Percentiles rank a stretch among this genome's conserved stretches.
These are phyloP conservation scores for Vigna mungo DNA, from an alignment of 306 rosid species.

Conservation along the genomic window DNA sequence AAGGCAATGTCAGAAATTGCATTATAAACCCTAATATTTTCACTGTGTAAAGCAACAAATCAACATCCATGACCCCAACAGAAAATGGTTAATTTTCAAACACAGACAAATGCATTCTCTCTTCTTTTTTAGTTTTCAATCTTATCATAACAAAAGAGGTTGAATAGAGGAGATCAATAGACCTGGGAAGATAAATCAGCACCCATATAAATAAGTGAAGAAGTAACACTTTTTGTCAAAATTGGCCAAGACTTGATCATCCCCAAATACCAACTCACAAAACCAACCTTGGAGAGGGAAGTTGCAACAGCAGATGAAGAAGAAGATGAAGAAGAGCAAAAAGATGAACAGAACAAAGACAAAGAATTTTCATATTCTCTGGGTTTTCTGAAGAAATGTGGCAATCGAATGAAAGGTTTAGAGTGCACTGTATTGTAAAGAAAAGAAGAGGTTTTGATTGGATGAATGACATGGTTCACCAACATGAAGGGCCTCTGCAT, in stretches of 20 bases:
- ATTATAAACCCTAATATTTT: slow-evolving; percentile 31
- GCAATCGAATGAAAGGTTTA: slow-evolving; percentile 56
- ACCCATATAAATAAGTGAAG: slow-evolving; percentile 75
- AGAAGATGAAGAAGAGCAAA: slow-evolving; percentile 59
- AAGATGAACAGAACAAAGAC: slow-evolving; percentile 56
- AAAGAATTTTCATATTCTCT: slow-evolving; percentile 51
- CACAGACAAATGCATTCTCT: neutral
- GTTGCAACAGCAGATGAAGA: slow-evolving; percentile 45
- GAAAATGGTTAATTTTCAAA: slow-evolving; percentile 15
- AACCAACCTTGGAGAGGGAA: slow-evolving; percentile 52
- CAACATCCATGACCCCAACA: neutral
- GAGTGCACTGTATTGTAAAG: slow-evolving; percentile 41
- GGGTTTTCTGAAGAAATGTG: slow-evolving; percentile 49
- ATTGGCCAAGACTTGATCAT: slow-evolving; percentile 70
- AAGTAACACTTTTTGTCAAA: slow-evolving; percentile 77
- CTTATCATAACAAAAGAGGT: slow-evolving; percentile 5
- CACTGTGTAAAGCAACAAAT: neutral
- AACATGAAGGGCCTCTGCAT: slow-evolving; percentile 41
- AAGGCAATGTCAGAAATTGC: slow-evolving; percentile 1
- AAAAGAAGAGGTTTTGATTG: slow-evolving; percentile 37
- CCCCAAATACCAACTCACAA: slow-evolving; percentile 86
- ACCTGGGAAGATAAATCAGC: slow-evolving; percentile 95
- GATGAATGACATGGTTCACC: slow-evolving; percentile 38
- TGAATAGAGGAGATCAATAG: neutral
- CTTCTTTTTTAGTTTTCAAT: neutral